phyloP scores from a whole-genome alignment of 2,329 filamentous ascomycete genomes.

The Nemania sp. region DNA sequence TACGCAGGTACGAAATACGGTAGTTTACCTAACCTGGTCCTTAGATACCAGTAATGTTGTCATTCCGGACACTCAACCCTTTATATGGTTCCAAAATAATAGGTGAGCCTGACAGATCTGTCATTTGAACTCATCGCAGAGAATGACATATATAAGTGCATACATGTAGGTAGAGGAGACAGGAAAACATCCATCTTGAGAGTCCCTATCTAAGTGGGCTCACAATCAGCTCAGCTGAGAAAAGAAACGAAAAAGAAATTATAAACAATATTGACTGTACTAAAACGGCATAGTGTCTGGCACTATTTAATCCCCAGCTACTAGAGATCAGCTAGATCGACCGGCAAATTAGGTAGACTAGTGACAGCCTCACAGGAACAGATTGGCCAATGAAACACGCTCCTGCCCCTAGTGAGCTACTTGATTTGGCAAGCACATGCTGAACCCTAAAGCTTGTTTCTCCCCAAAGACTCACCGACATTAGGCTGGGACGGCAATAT shows the following conservation, averaged over 20 bases:
- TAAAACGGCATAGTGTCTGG: background rate
- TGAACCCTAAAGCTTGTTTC: background rate
- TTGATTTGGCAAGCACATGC: constrained; percentile 25
- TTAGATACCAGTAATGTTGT: too few species aligned
- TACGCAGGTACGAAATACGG: too few species aligned
- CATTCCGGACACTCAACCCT: too few species aligned
- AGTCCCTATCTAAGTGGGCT: background rate
- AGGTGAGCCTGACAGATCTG: too few species aligned
- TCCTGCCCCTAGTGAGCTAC: constrained; percentile 18
- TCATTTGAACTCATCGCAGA: too few species aligned
- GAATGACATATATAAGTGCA: background rate
- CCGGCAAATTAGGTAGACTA: background rate
- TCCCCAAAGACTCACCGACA: background rate
- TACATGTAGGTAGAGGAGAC: too few species aligned
- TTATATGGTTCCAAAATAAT: too few species aligned
- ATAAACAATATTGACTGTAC: background rate
- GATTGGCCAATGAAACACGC: constrained; percentile 21
- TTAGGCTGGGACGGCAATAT: background rate
- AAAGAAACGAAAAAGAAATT: background rate
- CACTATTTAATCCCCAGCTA: too few species aligned
- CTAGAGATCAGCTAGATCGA: background rate
- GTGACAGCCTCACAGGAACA: background rate
- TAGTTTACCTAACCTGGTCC: too few species aligned
- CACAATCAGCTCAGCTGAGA: background rate
- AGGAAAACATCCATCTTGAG: background rate